These are phyloP conservation scores for Cladophialophora exuberans DNA, from an alignment of 2,329 filamentous ascomycete species.

Conservation along the genomic window DNA sequence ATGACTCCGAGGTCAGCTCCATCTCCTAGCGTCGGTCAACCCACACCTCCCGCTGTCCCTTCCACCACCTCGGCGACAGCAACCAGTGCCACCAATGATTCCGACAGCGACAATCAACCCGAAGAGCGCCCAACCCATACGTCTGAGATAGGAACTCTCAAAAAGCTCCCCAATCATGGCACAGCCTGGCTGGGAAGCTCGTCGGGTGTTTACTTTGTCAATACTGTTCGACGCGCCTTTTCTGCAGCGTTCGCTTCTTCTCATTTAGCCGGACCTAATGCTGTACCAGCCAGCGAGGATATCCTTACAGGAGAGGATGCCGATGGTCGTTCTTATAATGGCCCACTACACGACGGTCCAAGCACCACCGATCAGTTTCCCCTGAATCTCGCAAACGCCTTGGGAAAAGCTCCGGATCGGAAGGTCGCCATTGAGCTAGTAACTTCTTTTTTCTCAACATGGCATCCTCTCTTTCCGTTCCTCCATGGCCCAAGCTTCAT, in stretches of 20 bases:
- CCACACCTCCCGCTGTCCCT: slow-evolving; percentile 27
- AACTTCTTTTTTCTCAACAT: slow-evolving; percentile 54
- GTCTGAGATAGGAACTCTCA: slow-evolving; percentile 48
- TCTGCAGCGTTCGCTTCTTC: slow-evolving; percentile 39
- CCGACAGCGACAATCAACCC: slow-evolving; percentile 27
- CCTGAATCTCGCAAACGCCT: slow-evolving; percentile 35
- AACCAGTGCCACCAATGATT: slow-evolving; percentile 24
- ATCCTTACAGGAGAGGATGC: slow-evolving; percentile 35
- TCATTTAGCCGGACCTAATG: slow-evolving; percentile 24
- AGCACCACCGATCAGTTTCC: slow-evolving; percentile 34
- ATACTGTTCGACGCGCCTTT: slow-evolving; percentile 58
- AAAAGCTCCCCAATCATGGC: slow-evolving; percentile 47
- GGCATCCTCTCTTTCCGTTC: slow-evolving; percentile 59
- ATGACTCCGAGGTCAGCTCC: slow-evolving; percentile 27
- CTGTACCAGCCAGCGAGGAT: slow-evolving; percentile 34
- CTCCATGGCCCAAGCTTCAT: slow-evolving; percentile 55
- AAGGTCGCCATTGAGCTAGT: slow-evolving; percentile 47
- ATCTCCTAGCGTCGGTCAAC: slow-evolving; percentile 28
- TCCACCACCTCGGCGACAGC: slow-evolving; percentile 22
- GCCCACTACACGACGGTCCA: slow-evolving; percentile 28
- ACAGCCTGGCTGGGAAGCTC: slow-evolving; percentile 58
- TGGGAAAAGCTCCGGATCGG: slow-evolving; percentile 33
- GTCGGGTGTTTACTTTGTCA: slow-evolving; percentile 58
- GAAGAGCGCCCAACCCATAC: slow-evolving; percentile 35
- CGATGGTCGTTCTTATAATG: slow-evolving; percentile 33